Conservation (phyloP, 1,139 yeast genomes). For the Citeromyces siamensis region DNA sequence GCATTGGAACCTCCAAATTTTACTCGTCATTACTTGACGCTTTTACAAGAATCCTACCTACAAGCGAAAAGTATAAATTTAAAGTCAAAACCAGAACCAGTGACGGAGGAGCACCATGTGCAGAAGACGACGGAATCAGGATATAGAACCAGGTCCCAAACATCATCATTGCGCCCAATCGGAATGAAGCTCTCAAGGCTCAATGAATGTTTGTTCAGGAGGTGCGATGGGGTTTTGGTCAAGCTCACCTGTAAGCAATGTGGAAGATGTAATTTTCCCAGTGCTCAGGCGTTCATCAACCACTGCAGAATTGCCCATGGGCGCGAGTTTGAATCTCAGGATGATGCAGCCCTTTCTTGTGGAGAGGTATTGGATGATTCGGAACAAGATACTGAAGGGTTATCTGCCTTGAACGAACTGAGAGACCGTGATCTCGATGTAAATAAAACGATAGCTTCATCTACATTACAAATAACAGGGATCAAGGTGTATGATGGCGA, state of each 20-base stretch:
- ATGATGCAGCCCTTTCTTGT: conserved; percentile 61
- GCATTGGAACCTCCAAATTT: conserved; percentile 36
- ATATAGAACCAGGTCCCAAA: conserved; percentile 36
- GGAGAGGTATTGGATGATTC: conserved; percentile 45
- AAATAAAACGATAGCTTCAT: conserved; percentile 19
- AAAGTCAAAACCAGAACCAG: conserved; percentile 6
- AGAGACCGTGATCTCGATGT: conserved; percentile 29
- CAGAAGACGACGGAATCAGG: conserved; percentile 10
- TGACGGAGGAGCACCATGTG: conserved; percentile 1
- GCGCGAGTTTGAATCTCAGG: conserved; percentile 63
- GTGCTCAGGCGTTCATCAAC: conserved; percentile 72
- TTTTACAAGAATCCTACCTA: conserved; percentile 8
- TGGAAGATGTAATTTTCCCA: conserved; percentile 55
- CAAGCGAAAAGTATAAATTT: neutral
- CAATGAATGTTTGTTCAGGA: conserved; percentile 48
- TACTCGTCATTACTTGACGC: conserved; percentile 29
- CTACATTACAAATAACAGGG: conserved; percentile 5
- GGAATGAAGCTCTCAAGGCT: conserved; percentile 16
- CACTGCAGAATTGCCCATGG: conserved; percentile 68
- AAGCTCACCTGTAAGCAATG: conserved; percentile 60
- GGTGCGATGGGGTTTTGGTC: conserved; percentile 65
- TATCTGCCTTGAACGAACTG: conserved; percentile 30
- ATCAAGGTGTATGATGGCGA: conserved; percentile 4
- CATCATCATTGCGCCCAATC: conserved; percentile 33
- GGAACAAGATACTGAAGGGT: conserved; percentile 50